phyloP scores from a whole-genome alignment of 208 protist species.

The Zelonia costaricensis region DNA sequence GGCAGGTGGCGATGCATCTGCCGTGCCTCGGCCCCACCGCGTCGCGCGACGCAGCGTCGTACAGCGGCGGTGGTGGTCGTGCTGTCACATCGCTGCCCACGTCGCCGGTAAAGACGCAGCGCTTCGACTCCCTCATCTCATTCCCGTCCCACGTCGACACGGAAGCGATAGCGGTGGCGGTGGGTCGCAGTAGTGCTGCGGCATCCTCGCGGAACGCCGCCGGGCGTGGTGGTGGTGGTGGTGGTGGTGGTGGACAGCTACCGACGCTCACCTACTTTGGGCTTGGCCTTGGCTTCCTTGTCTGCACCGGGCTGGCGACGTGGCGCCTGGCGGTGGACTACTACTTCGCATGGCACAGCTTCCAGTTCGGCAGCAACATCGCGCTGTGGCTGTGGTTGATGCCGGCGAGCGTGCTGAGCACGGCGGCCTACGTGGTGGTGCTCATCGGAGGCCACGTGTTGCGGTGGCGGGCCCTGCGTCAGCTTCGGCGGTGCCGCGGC shows the following conservation, averaged over 20 bases:
- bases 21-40: too few species aligned
- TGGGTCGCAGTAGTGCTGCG: too few species aligned
- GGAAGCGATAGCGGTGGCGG: too few species aligned
- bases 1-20: too few species aligned
- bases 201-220: too few species aligned
- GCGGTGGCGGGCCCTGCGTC: neutral
- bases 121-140: too few species aligned
- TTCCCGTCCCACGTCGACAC: too few species aligned
- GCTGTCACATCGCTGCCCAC: too few species aligned
- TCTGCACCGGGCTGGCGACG: constrained; percentile 9
- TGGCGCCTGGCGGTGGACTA: constrained; percentile 29
- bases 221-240: too few species aligned
- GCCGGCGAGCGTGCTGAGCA: neutral
- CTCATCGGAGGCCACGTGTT: constrained; percentile 6
- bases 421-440: neutral
- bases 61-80: too few species aligned
- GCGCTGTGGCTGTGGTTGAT: constrained; percentile 19
- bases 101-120: too few species aligned
- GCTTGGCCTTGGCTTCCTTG: constrained; percentile 15
- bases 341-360: constrained; percentile 23
- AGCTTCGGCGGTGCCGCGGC: neutral
- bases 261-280: constrained; percentile 9
- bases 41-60: too few species aligned
- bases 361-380: constrained; percentile 3
- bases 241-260: neutral